Conservation (phyloP, 2,329 filamentous ascomycete genomes). For the Ascocoryne sarcoides region DNA sequence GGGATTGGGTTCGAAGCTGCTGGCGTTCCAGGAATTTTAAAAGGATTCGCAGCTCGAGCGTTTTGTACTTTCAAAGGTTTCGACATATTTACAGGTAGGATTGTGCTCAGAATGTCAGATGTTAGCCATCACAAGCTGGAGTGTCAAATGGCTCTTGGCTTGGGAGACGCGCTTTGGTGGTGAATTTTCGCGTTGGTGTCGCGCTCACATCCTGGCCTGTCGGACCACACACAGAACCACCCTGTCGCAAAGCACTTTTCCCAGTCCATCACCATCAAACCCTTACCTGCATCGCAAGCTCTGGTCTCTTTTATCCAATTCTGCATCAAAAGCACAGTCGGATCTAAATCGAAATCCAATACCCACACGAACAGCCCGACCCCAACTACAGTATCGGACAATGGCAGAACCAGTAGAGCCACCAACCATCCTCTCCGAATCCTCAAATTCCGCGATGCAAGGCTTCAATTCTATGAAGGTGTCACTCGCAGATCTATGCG, state of each 20-base stretch:
- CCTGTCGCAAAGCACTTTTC: constrained; percentile 2
- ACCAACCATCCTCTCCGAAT: constrained; percentile 12
- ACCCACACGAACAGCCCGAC: too few species aligned
- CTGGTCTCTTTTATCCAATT: too few species aligned
- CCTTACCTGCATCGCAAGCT: too few species aligned
- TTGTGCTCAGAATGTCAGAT: too few species aligned
- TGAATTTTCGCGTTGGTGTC: not conserved
- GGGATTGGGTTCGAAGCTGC: constrained; percentile 51
- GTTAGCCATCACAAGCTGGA: too few species aligned
- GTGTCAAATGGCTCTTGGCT: too few species aligned
- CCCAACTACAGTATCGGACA: constrained; percentile 2
- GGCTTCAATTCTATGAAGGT: constrained; percentile 38
- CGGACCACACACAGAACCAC: not conserved
- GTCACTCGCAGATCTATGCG: constrained; percentile 65
- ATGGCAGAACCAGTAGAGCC: constrained; percentile 26
- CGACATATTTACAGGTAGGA: constrained; percentile 17
- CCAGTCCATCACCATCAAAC: too few species aligned
- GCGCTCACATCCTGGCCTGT: not conserved
- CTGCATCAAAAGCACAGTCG: too few species aligned
- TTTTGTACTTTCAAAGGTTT: constrained; percentile 18
- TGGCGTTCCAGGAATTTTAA: constrained; percentile 22
- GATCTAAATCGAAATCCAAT: too few species aligned
- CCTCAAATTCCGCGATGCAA: constrained; percentile 20
- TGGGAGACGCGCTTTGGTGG: constrained; percentile 11
- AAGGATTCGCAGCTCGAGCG: constrained; percentile 22